phyloP scores from a whole-genome alignment of 495 filamentous ascomycete genomes.

The Neurospora sp. region DNA sequence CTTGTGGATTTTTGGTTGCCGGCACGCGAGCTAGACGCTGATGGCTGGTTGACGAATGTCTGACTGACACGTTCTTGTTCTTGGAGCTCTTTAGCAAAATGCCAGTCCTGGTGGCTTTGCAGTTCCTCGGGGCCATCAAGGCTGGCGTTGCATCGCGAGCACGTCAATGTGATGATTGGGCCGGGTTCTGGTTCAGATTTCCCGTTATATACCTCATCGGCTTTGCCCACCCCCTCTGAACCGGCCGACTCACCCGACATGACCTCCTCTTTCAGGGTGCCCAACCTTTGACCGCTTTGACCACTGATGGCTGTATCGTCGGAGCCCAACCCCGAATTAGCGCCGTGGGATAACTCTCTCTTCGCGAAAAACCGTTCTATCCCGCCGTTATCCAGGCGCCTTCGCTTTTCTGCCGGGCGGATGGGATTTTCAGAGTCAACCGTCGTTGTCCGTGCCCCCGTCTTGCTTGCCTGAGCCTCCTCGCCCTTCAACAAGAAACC shows the following conservation, averaged over 20 bases:
- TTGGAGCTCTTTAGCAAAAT: conserved; percentile 82
- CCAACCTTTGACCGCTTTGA: conserved; percentile 15
- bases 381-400: conserved; percentile 36
- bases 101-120: conserved; percentile 86
- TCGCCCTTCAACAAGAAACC: conserved; percentile 73
- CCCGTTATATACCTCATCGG: conserved; percentile 8
- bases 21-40: conserved; percentile 13
- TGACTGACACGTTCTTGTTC: conserved; percentile 40
- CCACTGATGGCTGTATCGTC: conserved; percentile 14
- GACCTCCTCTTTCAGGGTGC: conserved; percentile 7
- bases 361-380: conserved; percentile 52
- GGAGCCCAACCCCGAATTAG: conserved; percentile 16
- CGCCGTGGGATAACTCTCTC: conserved; percentile 18
- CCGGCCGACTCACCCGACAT: conserved; percentile 1
- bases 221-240: not conserved
- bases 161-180: conserved; percentile 43
- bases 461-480: conserved; percentile 45
- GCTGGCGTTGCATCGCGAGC: conserved; percentile 52
- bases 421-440: conserved; percentile 18
- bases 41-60: conserved; percentile 28
- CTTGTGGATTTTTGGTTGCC: conserved; percentile 21
- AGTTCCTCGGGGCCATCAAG: conserved; percentile 45
- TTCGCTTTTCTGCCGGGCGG: conserved; percentile 40
- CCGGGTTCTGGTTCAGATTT: conserved; percentile 23
- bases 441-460: conserved; percentile 11